These are phyloP conservation scores for Aspergillus transmontanensis DNA, from an alignment of 2,329 filamentous ascomycete species.

Conservation along the genomic window DNA sequence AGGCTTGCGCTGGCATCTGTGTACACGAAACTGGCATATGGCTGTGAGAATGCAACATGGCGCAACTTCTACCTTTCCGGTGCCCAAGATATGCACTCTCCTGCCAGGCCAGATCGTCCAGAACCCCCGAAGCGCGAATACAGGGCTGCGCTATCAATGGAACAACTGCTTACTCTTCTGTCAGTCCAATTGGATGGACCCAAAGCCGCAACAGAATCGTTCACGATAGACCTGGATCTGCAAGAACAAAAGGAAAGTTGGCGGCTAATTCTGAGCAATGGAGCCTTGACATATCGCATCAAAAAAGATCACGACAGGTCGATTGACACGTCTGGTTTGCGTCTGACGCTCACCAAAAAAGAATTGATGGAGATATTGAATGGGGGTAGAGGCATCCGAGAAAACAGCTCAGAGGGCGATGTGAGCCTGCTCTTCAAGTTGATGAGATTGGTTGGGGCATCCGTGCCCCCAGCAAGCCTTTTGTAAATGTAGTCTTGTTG, in stretches of 20 bases:
- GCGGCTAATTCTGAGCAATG: conserved; percentile 25
- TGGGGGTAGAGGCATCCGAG: background rate
- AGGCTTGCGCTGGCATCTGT: conserved; percentile 30
- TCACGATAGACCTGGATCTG: conserved; percentile 22
- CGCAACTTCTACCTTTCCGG: conserved; percentile 44
- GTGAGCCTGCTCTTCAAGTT: background rate
- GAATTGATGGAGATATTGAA: background rate
- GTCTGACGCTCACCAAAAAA: background rate
- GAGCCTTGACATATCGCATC: conserved; percentile 19
- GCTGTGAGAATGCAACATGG: conserved; percentile 46
- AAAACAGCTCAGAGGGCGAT: background rate
- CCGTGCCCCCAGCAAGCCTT: background rate
- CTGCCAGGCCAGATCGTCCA: background rate
- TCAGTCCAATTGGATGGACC: conserved; percentile 23
- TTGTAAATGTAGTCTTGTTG: background rate
- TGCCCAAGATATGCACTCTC: conserved; percentile 29
- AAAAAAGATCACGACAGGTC: background rate
- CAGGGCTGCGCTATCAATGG: conserved; percentile 12
- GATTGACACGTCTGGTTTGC: background rate
- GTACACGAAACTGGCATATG: conserved; percentile 39
- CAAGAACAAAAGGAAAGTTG: conserved; percentile 17
- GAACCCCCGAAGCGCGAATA: conserved; percentile 12
- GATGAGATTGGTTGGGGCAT: background rate
- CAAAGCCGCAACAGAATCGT: conserved; percentile 8
- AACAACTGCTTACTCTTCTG: conserved; percentile 22